Evolutionary conservation across 2,329 filamentous ascomycete species (phyloP).

Genomic region (Penicillium freii): DNA sequence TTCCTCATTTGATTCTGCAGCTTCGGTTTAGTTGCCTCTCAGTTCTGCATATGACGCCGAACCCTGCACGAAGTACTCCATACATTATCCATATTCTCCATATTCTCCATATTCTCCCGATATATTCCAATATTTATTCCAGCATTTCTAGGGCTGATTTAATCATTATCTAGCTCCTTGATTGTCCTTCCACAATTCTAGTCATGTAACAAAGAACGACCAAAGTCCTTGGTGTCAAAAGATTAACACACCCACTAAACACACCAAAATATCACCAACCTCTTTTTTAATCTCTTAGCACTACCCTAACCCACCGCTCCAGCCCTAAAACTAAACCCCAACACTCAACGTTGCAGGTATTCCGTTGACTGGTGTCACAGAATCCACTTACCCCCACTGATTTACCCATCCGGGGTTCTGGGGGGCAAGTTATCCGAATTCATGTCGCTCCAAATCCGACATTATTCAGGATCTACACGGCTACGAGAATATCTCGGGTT

Average conservation of each 20-base stretch:
- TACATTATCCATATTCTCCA: neutral
- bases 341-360: neutral
- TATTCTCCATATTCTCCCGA: too few species aligned
- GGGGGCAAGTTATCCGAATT: conserved; percentile 12
- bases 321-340: neutral
- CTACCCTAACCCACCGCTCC: neutral
- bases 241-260: neutral
- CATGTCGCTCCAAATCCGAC: neutral
- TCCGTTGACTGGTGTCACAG: conserved; percentile 1
- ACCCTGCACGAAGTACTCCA: neutral
- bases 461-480: neutral
- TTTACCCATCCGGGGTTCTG: neutral
- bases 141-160: neutral
- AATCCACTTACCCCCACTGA: conserved; percentile 9
- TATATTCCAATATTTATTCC: too few species aligned
- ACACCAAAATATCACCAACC: neutral
- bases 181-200: too few species aligned
- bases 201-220: neutral
- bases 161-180: neutral
- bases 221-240: neutral
- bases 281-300: neutral
- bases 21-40: conserved; percentile 6
- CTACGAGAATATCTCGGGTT: conserved; percentile 3
- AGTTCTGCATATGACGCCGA: neutral
- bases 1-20: conserved; percentile 2